Base-by-base conservation (phyloP, 306 rosid species). In the Vigna mungo region DNA sequence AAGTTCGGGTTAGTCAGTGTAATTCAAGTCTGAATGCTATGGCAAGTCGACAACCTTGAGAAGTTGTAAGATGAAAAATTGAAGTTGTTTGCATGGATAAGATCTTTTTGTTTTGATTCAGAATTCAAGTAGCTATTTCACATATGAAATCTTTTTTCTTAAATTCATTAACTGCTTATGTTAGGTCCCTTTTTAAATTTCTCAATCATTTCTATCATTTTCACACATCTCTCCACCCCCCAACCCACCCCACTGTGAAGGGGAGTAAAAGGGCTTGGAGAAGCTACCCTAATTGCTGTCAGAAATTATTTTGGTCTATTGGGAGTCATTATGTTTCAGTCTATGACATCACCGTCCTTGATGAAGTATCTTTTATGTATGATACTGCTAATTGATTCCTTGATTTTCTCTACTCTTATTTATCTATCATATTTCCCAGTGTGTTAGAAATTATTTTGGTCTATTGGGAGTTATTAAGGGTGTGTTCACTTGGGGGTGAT, bases 341-440 rank as follows among this genome's bases (percentile, higher is more conserved):
- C 21, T 72, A 48, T 78, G 30, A 61, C 62, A 58, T 30, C 6
- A 2, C 9, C 51, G 41, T 32, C 49, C 16, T 83, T 62, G 44
- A 79, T 32, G 51, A 49, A 70, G 41, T 52, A 68, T 32, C 56
- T 36, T 32, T 53, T 65, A 60, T 43, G 59, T 36, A 44, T 43
- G 37, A 34, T 34, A 34, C 37, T 34, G 37, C 37, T 34, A 34
- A 4, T 34, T 34, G 7, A 34, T 34, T 34, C 37, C 37, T 34
- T 34, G 37, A 34, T 34, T 6, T 34, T 34, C 37, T 34, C 6
- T 34, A 34, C 37, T 34, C 7, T 34, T 34, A 0, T 34, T 34
- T 34, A 5, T 34, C 37, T 34, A 5, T 4, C 6, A 34, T 34
- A 34, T 6, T 32, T 68, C 60, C 30, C 66, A 6, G 44, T 76